These are phyloP conservation scores for Penicillium sp. DNA, from an alignment of 2,329 filamentous ascomycete species.

Conservation along the genomic window DNA sequence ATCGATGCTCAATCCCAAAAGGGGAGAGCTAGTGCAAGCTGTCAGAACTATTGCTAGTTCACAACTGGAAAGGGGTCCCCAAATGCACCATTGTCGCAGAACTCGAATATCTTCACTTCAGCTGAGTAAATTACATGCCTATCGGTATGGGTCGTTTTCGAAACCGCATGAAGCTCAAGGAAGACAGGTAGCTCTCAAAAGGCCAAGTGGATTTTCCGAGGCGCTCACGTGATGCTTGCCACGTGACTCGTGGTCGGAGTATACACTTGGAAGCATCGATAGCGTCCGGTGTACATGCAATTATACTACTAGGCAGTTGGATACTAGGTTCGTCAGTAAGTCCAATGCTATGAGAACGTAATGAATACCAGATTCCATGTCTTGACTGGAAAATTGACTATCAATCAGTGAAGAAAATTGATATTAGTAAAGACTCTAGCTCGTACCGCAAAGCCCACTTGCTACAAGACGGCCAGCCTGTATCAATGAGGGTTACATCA, in stretches of 20 bases:
- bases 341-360: no score
- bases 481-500: background rate
- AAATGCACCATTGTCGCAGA: background rate
- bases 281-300: no score
- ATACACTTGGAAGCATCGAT: no score
- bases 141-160: background rate
- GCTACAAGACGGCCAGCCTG: background rate
- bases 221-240: background rate
- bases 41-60: background rate
- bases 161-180: background rate
- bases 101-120: background rate
- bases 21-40: background rate
- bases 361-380: no score
- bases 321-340: no score
- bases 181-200: background rate
- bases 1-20: background rate
- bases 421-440: no score
- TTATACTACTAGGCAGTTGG: no score
- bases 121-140: no score
- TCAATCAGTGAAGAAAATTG: no score
- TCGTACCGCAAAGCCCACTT: background rate
- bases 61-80: background rate
- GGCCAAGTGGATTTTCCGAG: background rate
- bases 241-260: no score
- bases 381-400: no score